These are phyloP conservation scores for Mortierella sp. DNA, from an alignment of 371 early-diverging fungal genomes.

Conservation along the genomic window DNA sequence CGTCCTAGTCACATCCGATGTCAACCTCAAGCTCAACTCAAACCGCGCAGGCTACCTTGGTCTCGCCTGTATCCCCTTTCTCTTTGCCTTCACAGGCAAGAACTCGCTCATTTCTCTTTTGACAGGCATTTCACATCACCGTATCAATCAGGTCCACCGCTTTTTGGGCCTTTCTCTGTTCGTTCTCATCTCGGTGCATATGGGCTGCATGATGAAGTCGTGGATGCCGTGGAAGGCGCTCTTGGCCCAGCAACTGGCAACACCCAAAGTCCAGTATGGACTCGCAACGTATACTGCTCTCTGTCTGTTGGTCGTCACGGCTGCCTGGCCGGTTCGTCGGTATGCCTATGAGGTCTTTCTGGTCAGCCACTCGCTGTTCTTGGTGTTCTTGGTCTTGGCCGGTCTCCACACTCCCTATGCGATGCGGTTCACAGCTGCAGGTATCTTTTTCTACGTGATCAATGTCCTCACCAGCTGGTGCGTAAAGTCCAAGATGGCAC, in stretches of 20 bases:
- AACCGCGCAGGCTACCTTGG: constrained; percentile 73
- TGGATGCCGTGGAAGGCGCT: constrained; percentile 68
- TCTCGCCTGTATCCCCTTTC: constrained; percentile 68
- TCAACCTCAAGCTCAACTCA: constrained; percentile 65
- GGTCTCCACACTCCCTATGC: constrained; percentile 73
- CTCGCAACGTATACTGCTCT: constrained; percentile 66
- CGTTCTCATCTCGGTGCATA: constrained; percentile 67
- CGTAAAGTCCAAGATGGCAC: constrained; percentile 64
- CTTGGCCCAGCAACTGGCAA: constrained; percentile 55
- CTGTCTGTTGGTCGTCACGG: constrained; percentile 65
- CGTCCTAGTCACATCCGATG: constrained; percentile 60
- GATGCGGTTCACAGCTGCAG: constrained; percentile 70
- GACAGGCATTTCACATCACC: constrained; percentile 69
- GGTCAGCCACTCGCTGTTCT: constrained; percentile 60
- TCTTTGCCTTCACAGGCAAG: constrained; percentile 72
- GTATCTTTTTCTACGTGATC: constrained; percentile 64
- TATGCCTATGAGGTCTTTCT: constrained; percentile 67
- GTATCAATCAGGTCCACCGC: constrained; percentile 69
- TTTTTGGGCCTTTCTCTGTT: constrained; percentile 63
- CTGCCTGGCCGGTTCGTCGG: constrained; percentile 66
- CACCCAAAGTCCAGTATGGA: constrained; percentile 67
- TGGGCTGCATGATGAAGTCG: constrained; percentile 60
- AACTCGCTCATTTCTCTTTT: constrained; percentile 65
- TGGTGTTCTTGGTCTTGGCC: constrained; percentile 66
- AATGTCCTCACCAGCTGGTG: constrained; percentile 70